Conservation (phyloP, 2,329 filamentous ascomycete genomes). For the Dactylellina sp. region DNA sequence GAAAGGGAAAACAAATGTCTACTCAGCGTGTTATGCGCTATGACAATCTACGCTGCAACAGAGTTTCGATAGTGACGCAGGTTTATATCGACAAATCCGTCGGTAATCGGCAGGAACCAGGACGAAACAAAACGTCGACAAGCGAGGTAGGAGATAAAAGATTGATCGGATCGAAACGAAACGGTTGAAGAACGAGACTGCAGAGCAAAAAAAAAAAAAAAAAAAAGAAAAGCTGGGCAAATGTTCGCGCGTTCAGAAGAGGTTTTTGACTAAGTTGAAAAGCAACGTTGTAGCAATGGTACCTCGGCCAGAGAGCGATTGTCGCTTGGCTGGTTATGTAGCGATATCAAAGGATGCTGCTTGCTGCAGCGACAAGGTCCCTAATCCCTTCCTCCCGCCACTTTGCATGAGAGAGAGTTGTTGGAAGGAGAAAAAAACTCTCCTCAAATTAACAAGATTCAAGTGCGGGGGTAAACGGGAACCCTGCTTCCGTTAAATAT, state of each 20-base stretch:
- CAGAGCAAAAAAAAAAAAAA: not conserved
- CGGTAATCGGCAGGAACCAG: conserved; percentile 28
- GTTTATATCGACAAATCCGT: conserved; percentile 8
- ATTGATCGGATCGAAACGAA: conserved; percentile 21
- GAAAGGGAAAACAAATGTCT: conserved; percentile 5
- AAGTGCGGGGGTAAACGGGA: conserved; percentile 26
- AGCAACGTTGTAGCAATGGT: not conserved
- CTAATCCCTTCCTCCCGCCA: conserved; percentile 35
- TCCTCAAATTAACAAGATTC: conserved; percentile 19
- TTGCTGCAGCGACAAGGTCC: conserved; percentile 13
- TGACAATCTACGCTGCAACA: not conserved
- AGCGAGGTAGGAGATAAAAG: conserved; percentile 32
- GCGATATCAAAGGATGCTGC: conserved; percentile 19
- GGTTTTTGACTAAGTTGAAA: too few species aligned
- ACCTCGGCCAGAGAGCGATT: conserved; percentile 9
- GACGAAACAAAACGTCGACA: conserved; percentile 49
- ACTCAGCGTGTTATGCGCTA: not conserved
- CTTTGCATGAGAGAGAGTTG: conserved; percentile 24
- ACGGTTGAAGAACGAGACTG: conserved; percentile 15
- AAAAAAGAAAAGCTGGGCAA: too few species aligned
- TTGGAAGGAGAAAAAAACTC: not conserved
- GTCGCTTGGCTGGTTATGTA: conserved; percentile 7
- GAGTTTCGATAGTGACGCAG: conserved; percentile 31
- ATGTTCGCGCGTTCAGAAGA: too few species aligned
- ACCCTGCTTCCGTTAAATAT: conserved; percentile 48